Evolutionary conservation across 2,329 filamentous ascomycete species (phyloP), one percentile per base, ranked within the genome.

Genomic region (Malbranchea zuffiana): DNA sequence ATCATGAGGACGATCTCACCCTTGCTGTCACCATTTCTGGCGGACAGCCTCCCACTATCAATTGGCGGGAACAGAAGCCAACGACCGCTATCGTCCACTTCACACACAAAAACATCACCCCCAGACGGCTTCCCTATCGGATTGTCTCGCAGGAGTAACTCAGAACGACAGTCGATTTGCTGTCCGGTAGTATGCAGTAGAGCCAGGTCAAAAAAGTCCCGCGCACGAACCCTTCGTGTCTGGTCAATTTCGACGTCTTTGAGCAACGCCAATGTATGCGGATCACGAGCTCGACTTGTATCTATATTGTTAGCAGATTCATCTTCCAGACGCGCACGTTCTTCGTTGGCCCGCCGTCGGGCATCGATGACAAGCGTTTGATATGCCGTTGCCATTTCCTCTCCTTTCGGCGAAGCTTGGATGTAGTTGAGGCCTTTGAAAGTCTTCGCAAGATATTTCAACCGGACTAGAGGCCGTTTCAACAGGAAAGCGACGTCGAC

Each of bases 11-110:
- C 71, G 43, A 96, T 71, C 47, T 92, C 79, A 18, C 75, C 72
- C 35, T 72, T 68, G n/a, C 63, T 57, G 24, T 86, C 78, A 8
- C 86, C 86, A 42, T 71, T 76, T 25, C 88, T 78, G 33, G 86
- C 84, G 8, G 90, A 96, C 13, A 93, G 71, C 42, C 75, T 71
- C 23, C 71, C 68, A 45, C 75, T 69, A 12, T 78, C 69, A n/a
- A 95, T 69, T 1, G 90, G 88, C n/a, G 87, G 82, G 51, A 98
- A 94, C 0, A 98, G 70, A 3, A 98, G 71, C 77, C 85, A 96
- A 36, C 77, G 75, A 10, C 80, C 77, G 4, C 72, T 71, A 35
- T 75, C 72, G 29, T 86, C 85, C n/a, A 86, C 76, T 58, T 96
- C 87, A 47, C 88, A 87, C 39, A 98, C 80, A 15, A 98, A 72